Evolutionary conservation across 345 rosid genomes (phyloP).

Genomic region (Cardiospermum halicacabum): DNA sequence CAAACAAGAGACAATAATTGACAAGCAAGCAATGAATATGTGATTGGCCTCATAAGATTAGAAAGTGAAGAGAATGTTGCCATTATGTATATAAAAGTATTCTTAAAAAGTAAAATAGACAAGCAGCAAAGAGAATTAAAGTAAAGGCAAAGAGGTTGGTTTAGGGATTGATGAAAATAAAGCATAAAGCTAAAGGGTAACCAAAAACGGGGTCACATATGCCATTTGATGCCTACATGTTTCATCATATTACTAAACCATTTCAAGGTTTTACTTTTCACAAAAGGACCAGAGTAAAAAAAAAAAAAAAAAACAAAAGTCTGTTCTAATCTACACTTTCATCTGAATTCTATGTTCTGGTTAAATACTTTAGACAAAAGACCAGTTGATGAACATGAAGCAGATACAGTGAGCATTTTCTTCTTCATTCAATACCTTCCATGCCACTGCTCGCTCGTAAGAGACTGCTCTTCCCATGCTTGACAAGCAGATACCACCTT

Average conservation of each 20-base stretch:
- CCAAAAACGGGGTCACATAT: conserved; percentile 8
- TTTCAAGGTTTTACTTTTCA: conserved; percentile 13
- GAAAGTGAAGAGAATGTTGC: not conserved
- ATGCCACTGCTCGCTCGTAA: conserved; percentile 82
- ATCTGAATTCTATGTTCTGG: conserved; percentile 9
- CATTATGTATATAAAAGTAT: not conserved
- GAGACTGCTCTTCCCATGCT: conserved; percentile 96
- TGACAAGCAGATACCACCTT: conserved; percentile 84
- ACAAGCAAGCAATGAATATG: conserved; percentile 3
- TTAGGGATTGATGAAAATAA: conserved; percentile 9
- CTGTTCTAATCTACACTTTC: conserved; percentile 17
- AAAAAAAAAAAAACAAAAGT: not conserved
- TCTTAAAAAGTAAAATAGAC: not conserved
- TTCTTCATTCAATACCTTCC: conserved; percentile 92
- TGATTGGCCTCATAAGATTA: not conserved
- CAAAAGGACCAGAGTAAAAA: conserved; percentile 2
- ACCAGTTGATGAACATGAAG: conserved; percentile 96
- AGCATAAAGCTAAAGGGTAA: conserved; percentile 16
- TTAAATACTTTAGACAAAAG: conserved; percentile 49
- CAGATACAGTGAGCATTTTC: conserved; percentile 85
- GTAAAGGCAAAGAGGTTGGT: conserved; percentile 14
- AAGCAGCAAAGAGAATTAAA: conserved; percentile 2
- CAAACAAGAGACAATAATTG: not conserved
- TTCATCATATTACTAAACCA: conserved; percentile 9
- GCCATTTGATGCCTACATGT: conserved; percentile 15